phyloP scores from a whole-genome alignment of 108 stramenopile species.

The Parmales sp. region DNA sequence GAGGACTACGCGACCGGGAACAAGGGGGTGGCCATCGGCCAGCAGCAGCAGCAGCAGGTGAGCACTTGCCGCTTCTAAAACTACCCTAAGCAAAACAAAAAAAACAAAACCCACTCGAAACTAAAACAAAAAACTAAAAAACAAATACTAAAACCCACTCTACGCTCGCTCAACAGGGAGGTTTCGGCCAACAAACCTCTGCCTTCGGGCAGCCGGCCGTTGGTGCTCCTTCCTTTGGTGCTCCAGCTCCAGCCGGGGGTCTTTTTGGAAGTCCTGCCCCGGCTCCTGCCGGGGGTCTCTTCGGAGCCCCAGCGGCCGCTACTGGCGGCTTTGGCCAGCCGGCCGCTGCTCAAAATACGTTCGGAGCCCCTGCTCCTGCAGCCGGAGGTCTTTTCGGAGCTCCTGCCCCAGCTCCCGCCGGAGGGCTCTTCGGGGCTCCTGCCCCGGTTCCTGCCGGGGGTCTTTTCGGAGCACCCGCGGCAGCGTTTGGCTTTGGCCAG shows the following conservation, averaged over 20 bases:
- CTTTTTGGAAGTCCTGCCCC: constrained; percentile 32
- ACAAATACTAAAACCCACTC: background rate
- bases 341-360: constrained; percentile 19
- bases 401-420: constrained; percentile 30
- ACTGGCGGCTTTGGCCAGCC: constrained; percentile 23
- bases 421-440: constrained; percentile 6
- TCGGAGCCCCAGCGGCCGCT: constrained; percentile 57
- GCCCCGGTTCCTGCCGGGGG: constrained; percentile 37
- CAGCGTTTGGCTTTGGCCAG: constrained; percentile 27
- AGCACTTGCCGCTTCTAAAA: background rate
- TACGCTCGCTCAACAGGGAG: background rate
- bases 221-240: constrained; percentile 37
- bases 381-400: constrained; percentile 28
- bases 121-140: no score
- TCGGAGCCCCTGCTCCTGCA: constrained; percentile 11
- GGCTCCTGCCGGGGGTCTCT: constrained; percentile 18
- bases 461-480: constrained; percentile 34
- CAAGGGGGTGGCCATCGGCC: constrained; percentile 33
- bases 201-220: constrained; percentile 22
- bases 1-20: constrained; percentile 80
- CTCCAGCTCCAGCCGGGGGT: constrained; percentile 14
- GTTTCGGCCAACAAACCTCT: background rate
- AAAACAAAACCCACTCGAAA: background rate
- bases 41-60: constrained; percentile 17
- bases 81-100: background rate